Conservation (phyloP, 768 basidiomycete species). For the Amanita exitialis region DNA sequence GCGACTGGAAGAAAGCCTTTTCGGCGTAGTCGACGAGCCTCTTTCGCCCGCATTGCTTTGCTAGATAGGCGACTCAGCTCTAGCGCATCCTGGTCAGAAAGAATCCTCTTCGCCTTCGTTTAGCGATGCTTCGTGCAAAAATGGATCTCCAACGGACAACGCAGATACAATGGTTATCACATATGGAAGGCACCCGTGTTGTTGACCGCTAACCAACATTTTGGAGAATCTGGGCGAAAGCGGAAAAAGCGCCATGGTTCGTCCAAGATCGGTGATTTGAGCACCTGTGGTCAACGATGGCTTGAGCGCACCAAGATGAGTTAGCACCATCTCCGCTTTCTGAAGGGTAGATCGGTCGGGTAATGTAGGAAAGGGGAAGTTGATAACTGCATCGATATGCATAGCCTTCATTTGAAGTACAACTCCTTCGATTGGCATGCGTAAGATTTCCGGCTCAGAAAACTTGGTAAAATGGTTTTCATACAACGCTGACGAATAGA, state of each 20-base stretch:
- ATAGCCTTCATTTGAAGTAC: slow-evolving; percentile 99
- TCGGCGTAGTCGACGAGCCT: slow-evolving; percentile 47
- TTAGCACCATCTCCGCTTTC: slow-evolving; percentile 75
- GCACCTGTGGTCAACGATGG: slow-evolving; percentile 25
- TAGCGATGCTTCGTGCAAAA: slow-evolving; percentile 65
- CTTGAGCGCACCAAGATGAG: slow-evolving; percentile 75
- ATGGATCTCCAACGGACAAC: slow-evolving; percentile 92
- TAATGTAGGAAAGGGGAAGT: slow-evolving; percentile 97
- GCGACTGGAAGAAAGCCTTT: slow-evolving; percentile 77
- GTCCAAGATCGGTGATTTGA: slow-evolving; percentile 84
- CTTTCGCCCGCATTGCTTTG: slow-evolving; percentile 41
- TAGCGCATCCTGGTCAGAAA: slow-evolving; percentile 22
- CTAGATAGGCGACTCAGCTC: slow-evolving; percentile 35
- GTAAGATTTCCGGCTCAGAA: slow-evolving; percentile 83
- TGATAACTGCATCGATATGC: slow-evolving; percentile 93
- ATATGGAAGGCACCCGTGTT: slow-evolving; percentile 75
- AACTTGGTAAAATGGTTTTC: slow-evolving; percentile 89
- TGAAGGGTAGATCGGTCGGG: slow-evolving; percentile 69
- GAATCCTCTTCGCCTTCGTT: slow-evolving; percentile 30
- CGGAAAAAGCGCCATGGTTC: slow-evolving; percentile 88
- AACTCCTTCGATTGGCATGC: slow-evolving; percentile 94
- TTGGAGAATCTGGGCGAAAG: slow-evolving; percentile 91
- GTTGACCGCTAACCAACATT: slow-evolving; percentile 91
- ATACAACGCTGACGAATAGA: slow-evolving; percentile 92
- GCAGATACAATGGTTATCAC: slow-evolving; percentile 86